Conservation (phyloP, 176 grass and related monocot genomes). For the Paspalum notatum region DNA sequence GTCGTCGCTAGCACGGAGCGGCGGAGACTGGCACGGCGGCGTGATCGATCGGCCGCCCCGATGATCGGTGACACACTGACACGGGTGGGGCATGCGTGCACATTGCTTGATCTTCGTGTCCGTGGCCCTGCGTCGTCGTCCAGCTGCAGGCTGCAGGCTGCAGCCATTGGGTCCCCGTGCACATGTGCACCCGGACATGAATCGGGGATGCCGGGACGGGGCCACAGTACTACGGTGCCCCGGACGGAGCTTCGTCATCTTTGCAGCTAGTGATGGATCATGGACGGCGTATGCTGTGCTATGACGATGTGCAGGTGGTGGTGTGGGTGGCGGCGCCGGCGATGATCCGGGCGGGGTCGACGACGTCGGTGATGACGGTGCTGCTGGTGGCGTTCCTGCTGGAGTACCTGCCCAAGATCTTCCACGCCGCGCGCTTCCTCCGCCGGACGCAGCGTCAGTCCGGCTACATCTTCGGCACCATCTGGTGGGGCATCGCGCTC, state of each 20-base stretch:
- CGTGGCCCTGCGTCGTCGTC: no score
- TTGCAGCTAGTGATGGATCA: no score
- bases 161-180: no score
- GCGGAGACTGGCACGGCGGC: neutral
- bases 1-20: neutral
- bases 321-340: constrained; percentile 79
- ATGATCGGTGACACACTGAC: no score
- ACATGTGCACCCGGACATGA: no score
- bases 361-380: constrained; percentile 76
- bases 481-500: constrained; percentile 89
- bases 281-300: no score
- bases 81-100: neutral
- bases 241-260: no score
- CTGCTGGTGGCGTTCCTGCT: constrained; percentile 72
- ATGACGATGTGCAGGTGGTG: constrained; percentile 58
- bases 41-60: neutral
- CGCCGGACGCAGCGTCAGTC: constrained; percentile 71
- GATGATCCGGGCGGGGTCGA: constrained; percentile 63
- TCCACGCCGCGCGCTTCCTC: constrained; percentile 72
- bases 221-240: no score
- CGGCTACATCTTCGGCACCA: constrained; percentile 76
- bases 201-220: no score
- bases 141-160: no score
- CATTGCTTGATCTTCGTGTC: no score
- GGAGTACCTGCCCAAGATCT: constrained; percentile 89